phyloP scores from a whole-genome alignment of 2,329 filamentous ascomycete genomes.

The Venturia carpophila region DNA sequence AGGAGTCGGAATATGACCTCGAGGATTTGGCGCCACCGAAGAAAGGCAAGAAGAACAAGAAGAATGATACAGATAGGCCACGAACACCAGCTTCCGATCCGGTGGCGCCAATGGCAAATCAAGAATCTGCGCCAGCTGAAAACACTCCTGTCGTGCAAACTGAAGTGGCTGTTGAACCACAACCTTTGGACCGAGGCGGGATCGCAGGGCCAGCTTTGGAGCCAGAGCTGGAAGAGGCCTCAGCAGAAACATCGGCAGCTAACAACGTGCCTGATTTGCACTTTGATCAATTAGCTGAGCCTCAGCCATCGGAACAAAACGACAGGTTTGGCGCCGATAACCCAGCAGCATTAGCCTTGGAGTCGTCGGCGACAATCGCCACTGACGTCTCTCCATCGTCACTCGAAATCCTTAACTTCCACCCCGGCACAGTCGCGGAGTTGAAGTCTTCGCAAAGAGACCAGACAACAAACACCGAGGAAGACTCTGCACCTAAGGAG shows the following conservation, averaged over 20 bases:
- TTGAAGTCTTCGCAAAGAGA: background rate
- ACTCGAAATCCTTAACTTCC: background rate
- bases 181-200: background rate
- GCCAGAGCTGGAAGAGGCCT: background rate
- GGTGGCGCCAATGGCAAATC: background rate
- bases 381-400: background rate
- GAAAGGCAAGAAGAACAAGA: conserved; percentile 16
- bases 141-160: background rate
- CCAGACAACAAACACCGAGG: background rate
- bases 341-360: too few relatives aligned
- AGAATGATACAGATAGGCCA: background rate
- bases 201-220: background rate
- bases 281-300: background rate
- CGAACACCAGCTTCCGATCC: background rate
- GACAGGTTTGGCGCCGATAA: too few relatives aligned
- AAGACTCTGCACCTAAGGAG: background rate
- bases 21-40: background rate
- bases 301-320: background rate
- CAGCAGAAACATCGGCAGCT: background rate
- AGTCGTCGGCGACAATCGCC: too few relatives aligned
- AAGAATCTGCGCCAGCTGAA: background rate
- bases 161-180: background rate
- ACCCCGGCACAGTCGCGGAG: background rate
- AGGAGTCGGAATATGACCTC: conserved; percentile 18
- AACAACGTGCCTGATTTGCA: background rate